Base-by-base conservation (phyloP, 2,329 filamentous ascomycete species). In the Orbilia brochopaga region DNA sequence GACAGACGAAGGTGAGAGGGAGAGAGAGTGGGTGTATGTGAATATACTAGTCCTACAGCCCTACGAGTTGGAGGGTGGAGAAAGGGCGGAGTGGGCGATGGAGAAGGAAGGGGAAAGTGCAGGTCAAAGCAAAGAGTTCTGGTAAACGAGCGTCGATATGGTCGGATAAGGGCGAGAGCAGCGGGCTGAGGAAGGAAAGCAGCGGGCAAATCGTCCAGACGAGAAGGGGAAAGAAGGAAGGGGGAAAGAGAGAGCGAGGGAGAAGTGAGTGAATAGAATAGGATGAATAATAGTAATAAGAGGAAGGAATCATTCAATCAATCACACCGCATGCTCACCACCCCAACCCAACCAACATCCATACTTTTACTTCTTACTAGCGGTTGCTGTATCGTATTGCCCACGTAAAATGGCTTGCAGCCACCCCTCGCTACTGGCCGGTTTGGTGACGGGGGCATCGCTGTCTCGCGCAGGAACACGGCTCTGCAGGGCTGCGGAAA, bases 201-300 rank as follows among this genome's bases (percentile, higher is more conserved):
- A 13, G 37, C 11, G 37, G 37, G 37, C 37, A 17, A 17, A 42
- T 42, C 37, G 13, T 15, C 13, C n/a, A 50, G 44, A 24, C 40
- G 57, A 69, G 64, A 63, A 57, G 67, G 63, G 69, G 69, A 59
- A 48, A 70, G 62, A 48, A 56, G 58, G 61, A 55, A 66, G 55
- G 35, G 46, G 67, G 42, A 35, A 23, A 44, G 50, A 27, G 56
- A 69, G 62, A 55, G 48, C 59, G 46, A 69, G 66, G 48, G 42
- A 56, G 62, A 73, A 42, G 40, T 61, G 63, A 46, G 53, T 32
- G 46, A 51, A 44, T 21, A n/a, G n/a, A n/a, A n/a, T n/a, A n/a
- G n/a, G n/a, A n/a, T n/a, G n/a, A n/a, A n/a, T n/a, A n/a, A n/a
- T n/a, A n/a, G n/a, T n/a, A n/a, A n/a, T n/a, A n/a, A n/a, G n/a